phyloP scores from a whole-genome alignment of 139 green algal species.

The Desmodesmus armatus region DNA sequence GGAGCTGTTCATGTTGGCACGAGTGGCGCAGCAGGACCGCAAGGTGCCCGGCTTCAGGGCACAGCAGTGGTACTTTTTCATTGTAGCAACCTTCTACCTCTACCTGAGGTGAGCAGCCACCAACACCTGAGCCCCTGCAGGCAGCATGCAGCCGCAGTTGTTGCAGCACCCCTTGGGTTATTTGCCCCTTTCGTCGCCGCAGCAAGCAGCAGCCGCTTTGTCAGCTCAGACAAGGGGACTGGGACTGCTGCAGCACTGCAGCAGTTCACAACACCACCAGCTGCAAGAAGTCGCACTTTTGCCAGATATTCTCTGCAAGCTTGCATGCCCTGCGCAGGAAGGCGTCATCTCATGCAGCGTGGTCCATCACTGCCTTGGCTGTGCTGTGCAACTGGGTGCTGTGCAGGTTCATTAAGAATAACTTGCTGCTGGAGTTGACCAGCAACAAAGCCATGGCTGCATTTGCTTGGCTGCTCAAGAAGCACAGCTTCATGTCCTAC shows the following conservation, averaged over 20 bases:
- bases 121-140: too few species aligned
- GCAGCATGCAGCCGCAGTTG: background rate
- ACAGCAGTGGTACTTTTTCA: slow-evolving; percentile 96
- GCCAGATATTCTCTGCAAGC: too few species aligned
- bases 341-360: too few species aligned
- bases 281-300: too few species aligned
- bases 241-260: slow-evolving; percentile 92
- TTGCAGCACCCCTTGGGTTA: too few species aligned
- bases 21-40: slow-evolving; percentile 69
- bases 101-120: slow-evolving; percentile 86
- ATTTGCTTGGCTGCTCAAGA: slow-evolving; percentile 73
- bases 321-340: too few species aligned
- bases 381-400: background rate
- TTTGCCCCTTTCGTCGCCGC: too few species aligned
- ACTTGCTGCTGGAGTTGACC: slow-evolving; percentile 85
- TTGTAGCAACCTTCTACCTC: slow-evolving; percentile 90
- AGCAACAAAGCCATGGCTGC: slow-evolving; percentile 40
- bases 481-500: slow-evolving; percentile 87
- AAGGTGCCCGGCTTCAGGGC: slow-evolving; percentile 75
- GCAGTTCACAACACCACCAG: slow-evolving; percentile 73
- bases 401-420: slow-evolving; percentile 90
- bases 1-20: slow-evolving; percentile 87
- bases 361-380: too few species aligned
- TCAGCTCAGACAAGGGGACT: slow-evolving; percentile 69
- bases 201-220: background rate